These are phyloP conservation scores for Suillus alpinus DNA, from an alignment of 768 basidiomycete species.

Conservation along the genomic window DNA sequence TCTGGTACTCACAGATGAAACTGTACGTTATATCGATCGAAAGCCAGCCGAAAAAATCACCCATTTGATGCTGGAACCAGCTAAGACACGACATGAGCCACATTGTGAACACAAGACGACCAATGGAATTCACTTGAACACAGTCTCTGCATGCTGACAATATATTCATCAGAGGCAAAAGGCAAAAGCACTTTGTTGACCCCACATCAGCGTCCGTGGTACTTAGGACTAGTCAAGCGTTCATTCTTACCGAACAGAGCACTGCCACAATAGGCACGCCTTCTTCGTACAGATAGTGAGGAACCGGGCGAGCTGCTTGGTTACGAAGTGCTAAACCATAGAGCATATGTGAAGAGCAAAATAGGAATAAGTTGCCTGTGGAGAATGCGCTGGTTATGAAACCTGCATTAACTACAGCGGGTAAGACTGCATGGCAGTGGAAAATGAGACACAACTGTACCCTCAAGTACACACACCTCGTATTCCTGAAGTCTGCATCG, in stretches of 20 bases:
- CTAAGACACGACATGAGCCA: conserved; percentile 21
- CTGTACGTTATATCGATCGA: conserved; percentile 67
- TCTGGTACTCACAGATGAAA: conserved; percentile 51
- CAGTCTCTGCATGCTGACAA: conserved; percentile 46
- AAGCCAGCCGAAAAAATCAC: conserved; percentile 64
- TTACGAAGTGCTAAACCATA: conserved; percentile 43
- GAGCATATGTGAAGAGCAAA: conserved; percentile 43
- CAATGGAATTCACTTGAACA: conserved; percentile 10
- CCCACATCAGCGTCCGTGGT: conserved; percentile 5
- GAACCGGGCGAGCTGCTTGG: conserved; percentile 46
- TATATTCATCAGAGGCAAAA: conserved; percentile 62
- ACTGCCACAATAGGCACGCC: conserved; percentile 46
- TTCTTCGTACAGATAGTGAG: conserved; percentile 43
- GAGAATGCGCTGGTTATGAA: conserved; percentile 74
- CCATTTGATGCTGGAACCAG: conserved; percentile 68
- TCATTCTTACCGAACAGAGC: conserved; percentile 22
- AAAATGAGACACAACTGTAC: conserved; percentile 1
- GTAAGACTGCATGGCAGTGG: conserved; percentile 36
- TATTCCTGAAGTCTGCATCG: conserved; percentile 66
- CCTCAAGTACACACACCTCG: conserved; percentile 34
- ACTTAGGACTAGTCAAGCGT: background rate
- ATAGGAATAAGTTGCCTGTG: conserved; percentile 64
- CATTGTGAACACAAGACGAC: too few relatives aligned
- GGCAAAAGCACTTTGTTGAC: conserved; percentile 32
- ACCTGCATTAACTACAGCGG: conserved; percentile 69